Percentiles rank a stretch among this genome's conserved stretches.
These are phyloP conservation scores for Boletus rex-veris DNA, from an alignment of 768 basidiomycete genomes.

Conservation along the genomic window DNA sequence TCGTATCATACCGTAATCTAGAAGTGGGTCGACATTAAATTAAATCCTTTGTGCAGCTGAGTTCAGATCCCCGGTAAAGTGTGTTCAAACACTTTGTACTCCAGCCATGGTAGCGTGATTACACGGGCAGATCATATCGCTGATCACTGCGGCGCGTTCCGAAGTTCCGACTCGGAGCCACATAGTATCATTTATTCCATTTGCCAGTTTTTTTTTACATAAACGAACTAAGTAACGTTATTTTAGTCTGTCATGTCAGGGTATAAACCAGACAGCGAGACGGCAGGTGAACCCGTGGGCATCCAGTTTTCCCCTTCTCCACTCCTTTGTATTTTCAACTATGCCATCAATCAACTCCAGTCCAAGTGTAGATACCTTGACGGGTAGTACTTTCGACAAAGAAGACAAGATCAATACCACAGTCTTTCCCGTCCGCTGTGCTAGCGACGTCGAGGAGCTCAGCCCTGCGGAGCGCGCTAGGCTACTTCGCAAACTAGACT, in stretches of 20 bases:
- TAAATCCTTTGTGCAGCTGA: no score
- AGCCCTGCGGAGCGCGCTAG: conserved; percentile 20
- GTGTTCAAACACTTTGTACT: no score
- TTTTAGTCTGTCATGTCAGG: neutral
- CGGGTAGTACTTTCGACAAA: neutral
- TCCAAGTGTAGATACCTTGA: conserved; percentile 3
- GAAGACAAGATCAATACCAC: conserved; percentile 8
- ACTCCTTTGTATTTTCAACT: conserved; percentile 2
- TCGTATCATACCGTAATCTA: no score
- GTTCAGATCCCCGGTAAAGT: no score
- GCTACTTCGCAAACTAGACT: conserved; percentile 42
- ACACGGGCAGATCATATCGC: no score
- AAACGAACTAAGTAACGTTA: neutral
- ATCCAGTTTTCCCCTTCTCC: neutral
- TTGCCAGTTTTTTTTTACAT: neutral
- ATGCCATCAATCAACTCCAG: conserved; percentile 13
- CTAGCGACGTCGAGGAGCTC: conserved; percentile 1
- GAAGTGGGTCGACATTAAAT: no score
- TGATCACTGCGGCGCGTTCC: no score
- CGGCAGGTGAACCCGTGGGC: neutral
- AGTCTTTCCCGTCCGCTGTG: neutral
- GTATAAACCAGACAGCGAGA: neutral
- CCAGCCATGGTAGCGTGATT: no score
- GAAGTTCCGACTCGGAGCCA: no score
- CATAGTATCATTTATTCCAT: neutral